These are phyloP conservation scores for Sugiyamaella mastotermitis DNA, from an alignment of 805 yeast species.

Conservation along the genomic window DNA sequence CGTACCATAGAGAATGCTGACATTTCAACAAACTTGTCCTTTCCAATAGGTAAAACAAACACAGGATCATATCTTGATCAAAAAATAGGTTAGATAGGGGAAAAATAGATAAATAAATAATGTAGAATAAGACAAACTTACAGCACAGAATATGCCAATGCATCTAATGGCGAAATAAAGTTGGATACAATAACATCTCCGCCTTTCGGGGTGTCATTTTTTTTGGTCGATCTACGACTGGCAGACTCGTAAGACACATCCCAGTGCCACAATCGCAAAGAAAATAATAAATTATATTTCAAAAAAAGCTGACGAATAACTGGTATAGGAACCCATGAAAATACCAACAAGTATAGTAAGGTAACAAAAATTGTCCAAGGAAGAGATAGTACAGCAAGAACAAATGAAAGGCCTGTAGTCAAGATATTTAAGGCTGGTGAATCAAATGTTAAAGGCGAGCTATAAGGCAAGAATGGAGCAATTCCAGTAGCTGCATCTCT, in stretches of 20 bases:
- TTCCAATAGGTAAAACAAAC: conserved; percentile 5
- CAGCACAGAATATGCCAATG: conserved; percentile 31
- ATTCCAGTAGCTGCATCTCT: conserved; percentile 93
- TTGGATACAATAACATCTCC: conserved; percentile 53
- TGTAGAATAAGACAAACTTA: too few species aligned
- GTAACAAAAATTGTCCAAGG: conserved; percentile 12
- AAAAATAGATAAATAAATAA: too few species aligned
- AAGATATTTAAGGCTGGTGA: not conserved
- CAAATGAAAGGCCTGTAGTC: not conserved
- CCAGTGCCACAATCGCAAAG: conserved; percentile 5
- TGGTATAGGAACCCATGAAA: conserved; percentile 12
- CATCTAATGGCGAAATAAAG: conserved; percentile 55
- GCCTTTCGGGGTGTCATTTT: too few species aligned
- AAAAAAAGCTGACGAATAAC: conserved; percentile 4
- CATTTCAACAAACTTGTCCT: not conserved
- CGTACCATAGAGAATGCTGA: not conserved
- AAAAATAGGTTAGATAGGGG: too few species aligned
- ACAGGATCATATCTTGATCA: too few species aligned
- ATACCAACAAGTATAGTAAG: conserved; percentile 8
- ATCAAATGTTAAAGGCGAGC: conserved; percentile 10
- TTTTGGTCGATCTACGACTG: too few species aligned
- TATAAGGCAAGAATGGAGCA: conserved; percentile 70
- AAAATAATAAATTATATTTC: conserved; percentile 1
- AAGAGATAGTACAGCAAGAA: conserved; percentile 6
- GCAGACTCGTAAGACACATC: conserved; percentile 1